Conservation (phyloP, 495 filamentous ascomycete genomes). For the Annulohypoxylon moriforme region DNA sequence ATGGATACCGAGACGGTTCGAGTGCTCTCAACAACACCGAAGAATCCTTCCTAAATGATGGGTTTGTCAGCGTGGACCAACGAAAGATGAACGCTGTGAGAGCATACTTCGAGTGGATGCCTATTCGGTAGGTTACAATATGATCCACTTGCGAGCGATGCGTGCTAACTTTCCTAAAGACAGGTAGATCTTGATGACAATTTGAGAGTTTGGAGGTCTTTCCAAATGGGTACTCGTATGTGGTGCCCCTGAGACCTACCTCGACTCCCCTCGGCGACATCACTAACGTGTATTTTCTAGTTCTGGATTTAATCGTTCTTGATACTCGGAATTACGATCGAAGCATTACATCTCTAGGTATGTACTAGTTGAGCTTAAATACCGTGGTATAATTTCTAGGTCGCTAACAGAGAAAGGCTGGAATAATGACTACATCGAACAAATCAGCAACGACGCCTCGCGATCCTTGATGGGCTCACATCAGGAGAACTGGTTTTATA, state of each 20-base stretch:
- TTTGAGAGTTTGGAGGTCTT: slow-evolving; percentile 74
- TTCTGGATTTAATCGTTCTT: slow-evolving; percentile 73
- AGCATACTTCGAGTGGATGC: slow-evolving; percentile 80
- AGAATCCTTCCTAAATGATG: slow-evolving; percentile 67
- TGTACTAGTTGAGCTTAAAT: background rate
- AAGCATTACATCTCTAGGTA: slow-evolving; percentile 58
- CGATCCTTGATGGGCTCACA: slow-evolving; percentile 71
- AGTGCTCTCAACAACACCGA: slow-evolving; percentile 69
- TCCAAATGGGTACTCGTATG: slow-evolving; percentile 68
- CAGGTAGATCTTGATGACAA: slow-evolving; percentile 78
- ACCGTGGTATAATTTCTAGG: background rate
- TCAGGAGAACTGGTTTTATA: slow-evolving; percentile 78
- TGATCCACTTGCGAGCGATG: background rate
- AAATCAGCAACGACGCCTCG: slow-evolving; percentile 67
- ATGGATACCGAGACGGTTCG: slow-evolving; percentile 68
- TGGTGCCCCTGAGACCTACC: background rate
- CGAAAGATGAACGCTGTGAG: slow-evolving; percentile 76
- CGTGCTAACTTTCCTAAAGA: slow-evolving; percentile 26
- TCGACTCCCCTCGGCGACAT: background rate
- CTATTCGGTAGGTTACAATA: slow-evolving; percentile 52
- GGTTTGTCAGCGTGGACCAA: slow-evolving; percentile 71
- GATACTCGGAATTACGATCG: slow-evolving; percentile 77
- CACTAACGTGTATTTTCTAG: slow-evolving; percentile 17
- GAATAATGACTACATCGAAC: slow-evolving; percentile 69
- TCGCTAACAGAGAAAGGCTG: slow-evolving; percentile 38